Base-by-base conservation (phyloP, 164 flowering plant species). In the Platanus orientalis region DNA sequence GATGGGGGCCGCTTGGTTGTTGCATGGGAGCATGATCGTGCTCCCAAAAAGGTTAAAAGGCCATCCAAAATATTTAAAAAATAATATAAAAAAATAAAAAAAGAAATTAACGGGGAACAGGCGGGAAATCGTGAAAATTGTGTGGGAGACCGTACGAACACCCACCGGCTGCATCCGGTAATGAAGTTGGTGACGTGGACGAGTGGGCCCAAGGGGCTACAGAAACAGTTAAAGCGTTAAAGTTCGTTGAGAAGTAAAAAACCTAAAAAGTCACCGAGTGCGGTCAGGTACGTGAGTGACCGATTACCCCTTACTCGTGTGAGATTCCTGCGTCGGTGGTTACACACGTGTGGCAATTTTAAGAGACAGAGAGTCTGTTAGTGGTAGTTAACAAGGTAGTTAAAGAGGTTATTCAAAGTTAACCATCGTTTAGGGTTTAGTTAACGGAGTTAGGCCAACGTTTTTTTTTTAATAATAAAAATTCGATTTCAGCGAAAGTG, bases 401-500 rank as follows among this genome's bases (percentile, higher is more conserved):
- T 32, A 32, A n/a, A 5, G 26, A 30, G 34, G 57, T 61, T 50
- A 53, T 39, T 4, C 29, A 21, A 57, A 40, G 24, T 7, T 47
- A 65, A 65, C 68, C 62, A 47, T 57, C 61, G 53, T 44, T n/a
- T n/a, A n/a, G 64, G 56, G 19, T 23, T 30, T 63, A 62, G 48
- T 32, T 50, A 62, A 50, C 20, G 47, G n/a, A n/a, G 21, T 34
- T n/a, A n/a, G n/a, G n/a, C n/a, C n/a, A 2, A n/a, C 12, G 7
- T 30, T 57, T 17, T 73, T 78, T 75, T n/a, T n/a, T n/a, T n/a
- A n/a, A n/a, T n/a, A n/a, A 79, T 78, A 79, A 68, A 74, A 54
- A 45, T 51, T 11, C n/a, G 73, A 32, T 32, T 59, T 29, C 34
- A 40, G n/a, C n/a, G 70, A 47, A 68, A 70, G 57, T 60, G 36